Evolutionary conservation across 2,329 filamentous ascomycete genomes (phyloP).

Genomic region (Bipolaris gigantea): DNA sequence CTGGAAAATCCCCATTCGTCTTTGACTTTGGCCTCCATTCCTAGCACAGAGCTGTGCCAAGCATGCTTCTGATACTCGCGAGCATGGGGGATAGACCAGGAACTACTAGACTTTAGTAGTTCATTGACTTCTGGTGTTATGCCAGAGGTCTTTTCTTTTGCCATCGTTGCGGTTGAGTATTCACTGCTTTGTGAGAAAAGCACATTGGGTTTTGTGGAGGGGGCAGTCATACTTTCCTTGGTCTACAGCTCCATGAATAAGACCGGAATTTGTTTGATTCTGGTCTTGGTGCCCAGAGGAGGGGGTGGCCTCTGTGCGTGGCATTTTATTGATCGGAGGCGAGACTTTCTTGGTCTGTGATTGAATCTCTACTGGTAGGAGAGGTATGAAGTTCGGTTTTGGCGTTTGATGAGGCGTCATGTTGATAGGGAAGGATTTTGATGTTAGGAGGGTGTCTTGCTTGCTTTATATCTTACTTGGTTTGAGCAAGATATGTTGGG

Average conservation of each 20-base stretch:
- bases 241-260: background rate
- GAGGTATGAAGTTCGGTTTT: background rate
- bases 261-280: background rate
- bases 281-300: background rate
- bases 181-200: background rate
- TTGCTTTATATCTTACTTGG: background rate
- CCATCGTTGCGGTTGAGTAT: background rate
- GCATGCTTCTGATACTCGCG: conserved; percentile 3
- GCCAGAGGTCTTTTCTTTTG: background rate
- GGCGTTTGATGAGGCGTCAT: background rate
- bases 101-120: background rate
- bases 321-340: background rate
- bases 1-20: conserved; percentile 4
- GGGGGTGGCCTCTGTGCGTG: background rate
- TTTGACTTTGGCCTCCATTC: background rate
- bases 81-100: conserved; percentile 1
- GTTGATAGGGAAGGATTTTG: background rate
- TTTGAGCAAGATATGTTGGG: background rate
- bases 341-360: background rate
- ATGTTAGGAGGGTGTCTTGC: background rate
- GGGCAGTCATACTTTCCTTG: background rate
- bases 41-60: background rate
- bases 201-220: background rate
- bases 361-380: background rate
- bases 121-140: background rate